Conservation (phyloP, 2,329 filamentous ascomycete species). For the Aspergillus felis region DNA sequence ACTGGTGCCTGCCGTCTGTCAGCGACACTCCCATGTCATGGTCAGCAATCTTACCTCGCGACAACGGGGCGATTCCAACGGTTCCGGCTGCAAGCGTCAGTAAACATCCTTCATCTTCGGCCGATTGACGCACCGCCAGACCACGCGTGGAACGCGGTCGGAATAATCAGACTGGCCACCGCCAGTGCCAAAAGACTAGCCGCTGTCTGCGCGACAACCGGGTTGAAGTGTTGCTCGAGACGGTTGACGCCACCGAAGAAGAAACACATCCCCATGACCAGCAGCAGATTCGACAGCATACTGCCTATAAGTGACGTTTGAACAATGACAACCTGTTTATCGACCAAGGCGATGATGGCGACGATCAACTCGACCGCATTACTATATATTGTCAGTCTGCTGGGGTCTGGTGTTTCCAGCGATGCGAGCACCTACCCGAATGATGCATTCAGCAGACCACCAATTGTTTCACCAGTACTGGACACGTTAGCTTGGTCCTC, state of each 20-base stretch:
- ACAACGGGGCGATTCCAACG: conserved; percentile 26
- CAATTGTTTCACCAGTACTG: conserved; percentile 73
- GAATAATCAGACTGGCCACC: conserved; percentile 79
- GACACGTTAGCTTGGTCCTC: neutral
- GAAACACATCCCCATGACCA: conserved; percentile 90
- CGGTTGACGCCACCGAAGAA: conserved; percentile 80
- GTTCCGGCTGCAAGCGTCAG: conserved; percentile 22
- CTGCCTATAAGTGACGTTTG: conserved; percentile 89
- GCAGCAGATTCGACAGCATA: conserved; percentile 83
- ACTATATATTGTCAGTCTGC: conserved; percentile 32
- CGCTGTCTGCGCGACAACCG: conserved; percentile 85
- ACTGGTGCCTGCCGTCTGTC: conserved; percentile 44
- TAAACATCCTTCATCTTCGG: neutral
- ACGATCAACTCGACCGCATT: conserved; percentile 90
- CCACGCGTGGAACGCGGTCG: conserved; percentile 73
- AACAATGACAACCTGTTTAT: conserved; percentile 75
- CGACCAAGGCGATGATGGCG: conserved; percentile 73
- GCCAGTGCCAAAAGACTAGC: conserved; percentile 75
- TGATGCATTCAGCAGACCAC: conserved; percentile 82
- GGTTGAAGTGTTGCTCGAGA: conserved; percentile 83
- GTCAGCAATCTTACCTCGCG: conserved; percentile 23
- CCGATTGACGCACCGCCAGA: conserved; percentile 30
- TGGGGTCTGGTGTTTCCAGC: neutral
- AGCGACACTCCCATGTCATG: neutral
- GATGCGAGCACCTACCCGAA: conserved; percentile 56